Evolutionary conservation across 2,329 filamentous ascomycete genomes (phyloP), one percentile per base, ranked within the genome.

Genomic region (Pezizomycotina sp.): DNA sequence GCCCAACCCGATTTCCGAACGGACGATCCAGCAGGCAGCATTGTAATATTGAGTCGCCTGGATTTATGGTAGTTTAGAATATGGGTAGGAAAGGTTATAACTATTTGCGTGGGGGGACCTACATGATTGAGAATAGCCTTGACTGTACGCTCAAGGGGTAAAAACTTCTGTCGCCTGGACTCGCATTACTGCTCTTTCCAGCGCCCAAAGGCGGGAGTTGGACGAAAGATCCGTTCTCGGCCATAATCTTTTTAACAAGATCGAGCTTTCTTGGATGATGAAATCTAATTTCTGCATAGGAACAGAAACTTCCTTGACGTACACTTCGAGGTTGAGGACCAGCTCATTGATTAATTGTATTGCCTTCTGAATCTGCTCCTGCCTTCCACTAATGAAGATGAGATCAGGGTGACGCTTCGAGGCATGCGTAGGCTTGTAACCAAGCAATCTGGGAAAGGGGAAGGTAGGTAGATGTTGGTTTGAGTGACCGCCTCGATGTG

Each of bases 401-500:
- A 93, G 79, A 53, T 83, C 75, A 21, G 86, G 77, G 34, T 83
- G 80, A 48, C 89, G 74, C 40, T 80, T 73, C 37, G 72, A 72
- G 13, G 83, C 83, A 47, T 79, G 81, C 5, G 73, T 72, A 1
- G 86, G 84, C 34, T 75, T 80, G 57, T 92, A 98, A 42, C 81
- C 78, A 54, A 89, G 93, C 47, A 93, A 75, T 41, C 77, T 9
- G 86, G 84, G 55, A 95, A 95, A 1, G 86, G 78, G 5, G 84
- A 83, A 18, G 89, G 89, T 55, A 98, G 95, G 61, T 98, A 98
- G 52, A 98, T 95, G 47, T 89, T 86, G 6, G 89, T 95, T 52
- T 84, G 82, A 9, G 89, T 95, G 18, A 78, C 74, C 9, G 89
- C 92, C 59, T 98, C 89, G 53, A 98, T 93, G 52, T 89, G 64